phyloP scores from a whole-genome alignment of 495 filamentous ascomycete species.

The Penicillium psychrofluorescens region DNA sequence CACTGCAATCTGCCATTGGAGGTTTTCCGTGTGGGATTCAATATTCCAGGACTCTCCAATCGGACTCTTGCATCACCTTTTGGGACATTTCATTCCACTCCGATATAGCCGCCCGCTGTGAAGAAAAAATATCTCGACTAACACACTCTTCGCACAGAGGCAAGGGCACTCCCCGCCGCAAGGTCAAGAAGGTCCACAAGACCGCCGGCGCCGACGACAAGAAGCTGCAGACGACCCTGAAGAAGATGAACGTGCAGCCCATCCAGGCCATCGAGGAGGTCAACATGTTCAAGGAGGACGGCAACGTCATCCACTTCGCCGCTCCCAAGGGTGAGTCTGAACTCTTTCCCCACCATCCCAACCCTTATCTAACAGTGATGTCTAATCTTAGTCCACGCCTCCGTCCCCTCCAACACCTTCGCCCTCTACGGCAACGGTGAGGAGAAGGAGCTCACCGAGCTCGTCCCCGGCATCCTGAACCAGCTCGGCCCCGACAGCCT shows the following conservation, averaged over 20 bases:
- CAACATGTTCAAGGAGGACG: conserved; percentile 99
- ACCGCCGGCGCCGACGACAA: conserved; percentile 91
- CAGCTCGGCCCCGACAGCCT: conserved; percentile 97
- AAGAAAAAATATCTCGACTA: neutral
- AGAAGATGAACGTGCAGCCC: conserved; percentile 94
- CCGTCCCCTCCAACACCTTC: conserved; percentile 95
- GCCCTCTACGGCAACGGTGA: conserved; percentile 98
- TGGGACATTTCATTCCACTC: neutral
- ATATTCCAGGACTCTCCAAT: no score
- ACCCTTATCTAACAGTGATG: neutral
- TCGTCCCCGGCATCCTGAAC: conserved; percentile 98
- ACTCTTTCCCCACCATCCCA: neutral
- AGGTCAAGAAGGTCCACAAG: conserved; percentile 95
- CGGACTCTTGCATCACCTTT: neutral
- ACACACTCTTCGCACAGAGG: conserved; percentile 50
- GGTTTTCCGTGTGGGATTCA: no score
- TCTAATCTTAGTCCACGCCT: conserved; percentile 70
- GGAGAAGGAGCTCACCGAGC: conserved; percentile 99
- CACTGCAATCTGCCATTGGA: no score
- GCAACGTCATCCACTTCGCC: conserved; percentile 98
- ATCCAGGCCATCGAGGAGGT: conserved; percentile 99
- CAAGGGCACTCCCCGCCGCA: conserved; percentile 96
- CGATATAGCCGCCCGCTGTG: no score
- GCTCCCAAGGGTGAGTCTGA: conserved; percentile 76
- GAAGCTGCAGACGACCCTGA: conserved; percentile 91